Base-by-base conservation (phyloP, 768 basidiomycete genomes). In the Paxillus involutus region DNA sequence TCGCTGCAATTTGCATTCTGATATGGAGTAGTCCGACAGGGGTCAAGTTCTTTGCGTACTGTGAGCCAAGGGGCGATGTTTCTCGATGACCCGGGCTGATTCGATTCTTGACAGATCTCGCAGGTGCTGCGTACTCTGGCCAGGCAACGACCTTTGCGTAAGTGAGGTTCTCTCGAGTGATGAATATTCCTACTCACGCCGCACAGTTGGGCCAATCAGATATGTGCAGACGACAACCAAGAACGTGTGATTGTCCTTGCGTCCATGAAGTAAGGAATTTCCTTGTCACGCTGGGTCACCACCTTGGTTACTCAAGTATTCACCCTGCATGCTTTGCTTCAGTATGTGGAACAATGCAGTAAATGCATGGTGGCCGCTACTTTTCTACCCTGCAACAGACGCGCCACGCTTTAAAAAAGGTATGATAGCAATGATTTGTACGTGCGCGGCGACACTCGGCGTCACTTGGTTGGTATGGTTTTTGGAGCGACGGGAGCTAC, bases 41-140 rank as follows among this genome's bases (percentile, higher is more conserved):
- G 1, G 78, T 85, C n/a, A 86, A 85, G 57, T 89, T 86, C 67
- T 88, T 89, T 58, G 89, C 86, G 4, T 91, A 86, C 63, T 89
- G 85, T 81, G 53, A 55, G 77, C 74, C 44, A 17, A 40, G n/a
- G 14, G 6, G 19, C 11, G 12, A 7, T 13, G 21, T 52, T 43
- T 45, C 45, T 26, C 43, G 5, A 32, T 26, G 14, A 16, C 3
- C 6, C 19, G 19, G 11, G 7, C 48, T 48, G 17, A 59, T 30
- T 12, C 45, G 13, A 3, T 0, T 9, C 6, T 44, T 2, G 19
- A 44, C 50, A 84, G 80, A 83, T 64, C 62, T 83, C 10, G 79
- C 81, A 6, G 86, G 87, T 2, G 84, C 86, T 14, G 82, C 85
- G 6, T 91, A 85, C 62, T 79, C 86, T 0, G 87, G 88, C 10